Evolutionary conservation across 495 filamentous ascomycete species (phyloP), one percentile per base, ranked within the genome.

Genomic region (Penicillium nucicola): DNA sequence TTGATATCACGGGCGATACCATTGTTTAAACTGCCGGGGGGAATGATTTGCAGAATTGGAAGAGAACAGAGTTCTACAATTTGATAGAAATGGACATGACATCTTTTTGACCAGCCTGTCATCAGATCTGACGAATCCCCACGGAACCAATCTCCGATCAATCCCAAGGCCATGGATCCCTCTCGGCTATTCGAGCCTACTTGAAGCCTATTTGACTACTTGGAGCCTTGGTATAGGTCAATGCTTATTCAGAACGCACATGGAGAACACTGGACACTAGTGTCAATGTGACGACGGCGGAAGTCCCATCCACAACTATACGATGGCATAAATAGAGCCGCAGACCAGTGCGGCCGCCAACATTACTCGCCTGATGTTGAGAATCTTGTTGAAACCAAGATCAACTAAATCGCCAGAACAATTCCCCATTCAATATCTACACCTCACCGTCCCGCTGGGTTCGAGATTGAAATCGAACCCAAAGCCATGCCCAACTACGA

Each of bases 401-500:
- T 28, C 25, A 28, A 28, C 5, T 1, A 28, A 8, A 28, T 28
- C 25, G 2, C 25, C n/a, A 10, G 6, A 14, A 11, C 20, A n/a
- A 28, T 17, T n/a, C 6, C 6, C 4, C 10, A 18, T n/a, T 3
- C 42, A 19, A 32, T 28, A 28, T 28, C 25, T 28, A 28, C 25
- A 28, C 10, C 25, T 28, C 25, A 28, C 25, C 25, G 7, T 28
- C 0, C 25, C 25, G 7, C 25, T 9, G 5, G 23, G 33, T 36
- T 15, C 14, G 5, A 13, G 48, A 22, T 22, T 5, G 20, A 22
- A 22, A 33, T 9, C 14, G 6, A 36, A 9, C 2, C 6, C 32
- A 12, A 6, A 50, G n/a, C 25, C 23, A 70, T 70, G 67, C 61
- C 64, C 35, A 43, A 28, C 13, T 69, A 50, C 48, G 42, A 42